These are phyloP conservation scores for Henckelia pumila DNA, from an alignment of 257 asterid genomes.

Conservation along the genomic window DNA sequence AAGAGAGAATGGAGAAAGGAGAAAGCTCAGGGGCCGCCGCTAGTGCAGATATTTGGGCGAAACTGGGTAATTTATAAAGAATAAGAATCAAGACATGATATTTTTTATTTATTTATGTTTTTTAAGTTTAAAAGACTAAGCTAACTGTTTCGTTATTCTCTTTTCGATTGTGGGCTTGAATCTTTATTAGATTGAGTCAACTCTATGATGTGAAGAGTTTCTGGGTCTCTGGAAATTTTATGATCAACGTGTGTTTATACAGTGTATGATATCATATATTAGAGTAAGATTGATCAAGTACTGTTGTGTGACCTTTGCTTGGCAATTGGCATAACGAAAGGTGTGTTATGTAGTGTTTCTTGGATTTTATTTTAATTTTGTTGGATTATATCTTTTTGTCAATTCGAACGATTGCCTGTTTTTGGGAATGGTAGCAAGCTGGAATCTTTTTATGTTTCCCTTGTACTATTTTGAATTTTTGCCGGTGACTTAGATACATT, in stretches of 20 bases:
- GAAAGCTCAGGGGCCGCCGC: constrained; percentile 53
- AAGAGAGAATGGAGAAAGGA: constrained; percentile 60
- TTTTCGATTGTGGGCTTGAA: neutral
- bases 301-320: neutral
- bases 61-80: constrained; percentile 47
- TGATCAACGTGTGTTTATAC: constrained; percentile 15
- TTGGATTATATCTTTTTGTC: neutral
- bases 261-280: neutral
- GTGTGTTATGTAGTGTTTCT: neutral
- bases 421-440: neutral
- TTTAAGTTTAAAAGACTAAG: neutral
- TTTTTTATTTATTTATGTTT: neutral
- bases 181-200: constrained; percentile 14
- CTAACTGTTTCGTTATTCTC: constrained; percentile 1
- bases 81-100: neutral
- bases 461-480: constrained; percentile 11
- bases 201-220: constrained; percentile 8
- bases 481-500: constrained; percentile 9
- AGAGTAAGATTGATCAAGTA: constrained; percentile 8
- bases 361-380: neutral
- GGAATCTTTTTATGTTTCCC: constrained; percentile 1
- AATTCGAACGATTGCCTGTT: constrained; percentile 1
- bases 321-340: neutral
- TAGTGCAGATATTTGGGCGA: constrained; percentile 61
- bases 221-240: constrained; percentile 8